Percentiles rank a stretch among this genome's conserved stretches.
Evolutionary conservation across 208 protist species (phyloP).

Genomic region (Tritrichomonas musculus): DNA sequence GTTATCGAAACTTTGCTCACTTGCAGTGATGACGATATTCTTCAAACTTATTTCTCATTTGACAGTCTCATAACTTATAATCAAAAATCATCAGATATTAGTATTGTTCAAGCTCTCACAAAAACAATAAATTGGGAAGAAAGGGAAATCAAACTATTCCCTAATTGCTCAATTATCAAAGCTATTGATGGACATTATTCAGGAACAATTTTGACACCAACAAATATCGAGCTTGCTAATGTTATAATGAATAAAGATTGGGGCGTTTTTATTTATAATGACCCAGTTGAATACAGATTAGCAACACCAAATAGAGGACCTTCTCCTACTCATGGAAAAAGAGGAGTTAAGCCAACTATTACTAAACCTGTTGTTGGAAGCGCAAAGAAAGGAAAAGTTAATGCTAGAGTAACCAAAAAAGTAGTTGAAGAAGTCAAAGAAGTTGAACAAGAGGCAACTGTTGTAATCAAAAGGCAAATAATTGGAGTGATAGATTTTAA

Average conservation of each 20-base stretch:
- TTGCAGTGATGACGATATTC: slow-evolving; percentile 28
- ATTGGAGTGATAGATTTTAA: background rate
- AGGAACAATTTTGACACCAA: background rate
- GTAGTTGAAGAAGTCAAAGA: background rate
- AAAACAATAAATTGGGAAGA: too few relatives aligned
- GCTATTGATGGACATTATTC: background rate
- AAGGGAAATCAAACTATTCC: background rate
- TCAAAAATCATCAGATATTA: background rate
- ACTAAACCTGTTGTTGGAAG: background rate
- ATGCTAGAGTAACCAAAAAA: background rate
- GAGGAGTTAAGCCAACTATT: background rate
- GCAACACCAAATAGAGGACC: background rate
- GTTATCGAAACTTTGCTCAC: background rate
- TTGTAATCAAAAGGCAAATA: slow-evolving; percentile 6
- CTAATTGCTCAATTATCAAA: background rate
- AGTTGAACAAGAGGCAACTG: background rate
- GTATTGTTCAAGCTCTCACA: background rate
- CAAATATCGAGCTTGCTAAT: background rate
- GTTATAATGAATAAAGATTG: background rate
- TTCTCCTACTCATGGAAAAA: background rate
- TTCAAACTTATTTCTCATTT: background rate
- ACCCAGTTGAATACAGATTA: background rate
- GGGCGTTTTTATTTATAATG: background rate
- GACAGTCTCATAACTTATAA: background rate
- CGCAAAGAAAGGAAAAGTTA: background rate